Conservation (phyloP, 2,329 filamentous ascomycete species). For the Fusarium dlaminii region DNA sequence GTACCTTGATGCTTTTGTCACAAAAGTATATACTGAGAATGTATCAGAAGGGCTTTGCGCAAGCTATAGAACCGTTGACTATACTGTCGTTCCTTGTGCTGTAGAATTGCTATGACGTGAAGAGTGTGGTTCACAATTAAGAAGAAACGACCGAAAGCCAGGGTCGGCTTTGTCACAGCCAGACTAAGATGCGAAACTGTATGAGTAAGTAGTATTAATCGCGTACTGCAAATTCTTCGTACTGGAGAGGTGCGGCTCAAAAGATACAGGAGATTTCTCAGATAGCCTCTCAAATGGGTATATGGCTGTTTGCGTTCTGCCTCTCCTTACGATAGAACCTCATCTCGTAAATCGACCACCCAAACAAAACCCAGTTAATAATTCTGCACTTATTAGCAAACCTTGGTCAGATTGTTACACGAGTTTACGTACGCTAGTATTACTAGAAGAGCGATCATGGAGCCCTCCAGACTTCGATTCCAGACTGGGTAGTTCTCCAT, state of each 20-base stretch:
- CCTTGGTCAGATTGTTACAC: too few species aligned
- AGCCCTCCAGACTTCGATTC: conserved; percentile 24
- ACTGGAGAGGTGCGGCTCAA: neutral
- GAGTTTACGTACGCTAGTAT: conserved; percentile 34
- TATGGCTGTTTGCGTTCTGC: conserved; percentile 20
- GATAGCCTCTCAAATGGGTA: conserved; percentile 27
- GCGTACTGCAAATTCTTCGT: too few species aligned
- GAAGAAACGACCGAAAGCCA: neutral
- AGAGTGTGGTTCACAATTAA: neutral
- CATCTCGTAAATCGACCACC: conserved; percentile 30
- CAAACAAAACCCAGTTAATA: conserved; percentile 33
- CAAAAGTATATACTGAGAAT: neutral
- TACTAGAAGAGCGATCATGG: conserved; percentile 37
- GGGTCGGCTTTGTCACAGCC: neutral
- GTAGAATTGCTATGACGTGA: neutral
- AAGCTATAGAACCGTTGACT: neutral
- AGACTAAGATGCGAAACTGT: neutral
- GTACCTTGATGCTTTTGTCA: neutral
- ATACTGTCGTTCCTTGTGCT: neutral
- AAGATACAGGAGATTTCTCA: neutral
- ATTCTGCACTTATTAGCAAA: conserved; percentile 21
- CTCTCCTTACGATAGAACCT: conserved; percentile 4
- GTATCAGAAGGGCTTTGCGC: neutral
- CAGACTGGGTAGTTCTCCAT: conserved; percentile 25
- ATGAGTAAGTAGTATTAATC: neutral